Evolutionary conservation across 768 basidiomycete genomes (phyloP).

Genomic region (Lactarius deliciosus): DNA sequence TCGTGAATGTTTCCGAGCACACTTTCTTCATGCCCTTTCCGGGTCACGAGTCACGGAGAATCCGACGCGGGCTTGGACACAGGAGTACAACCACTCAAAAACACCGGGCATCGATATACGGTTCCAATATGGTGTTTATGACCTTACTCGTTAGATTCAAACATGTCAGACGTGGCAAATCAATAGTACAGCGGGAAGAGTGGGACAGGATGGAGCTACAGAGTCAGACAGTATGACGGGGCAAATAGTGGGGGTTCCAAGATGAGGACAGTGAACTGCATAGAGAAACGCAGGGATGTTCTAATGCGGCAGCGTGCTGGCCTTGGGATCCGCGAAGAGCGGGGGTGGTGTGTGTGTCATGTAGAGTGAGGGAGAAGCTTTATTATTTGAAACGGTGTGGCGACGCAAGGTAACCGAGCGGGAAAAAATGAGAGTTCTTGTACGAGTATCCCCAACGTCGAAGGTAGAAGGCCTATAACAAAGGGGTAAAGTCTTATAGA

Average conservation of each 20-base stretch:
- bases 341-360: not conserved
- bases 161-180: not conserved
- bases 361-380: not conserved
- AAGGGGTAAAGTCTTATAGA: not conserved
- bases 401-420: not conserved
- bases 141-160: slow-evolving; percentile 7
- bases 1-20: not conserved
- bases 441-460: not conserved
- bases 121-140: not conserved
- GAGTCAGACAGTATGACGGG: not conserved
- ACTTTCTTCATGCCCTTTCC: not conserved
- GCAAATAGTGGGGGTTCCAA: not conserved
- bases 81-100: not conserved
- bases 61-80: not conserved
- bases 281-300: not conserved
- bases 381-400: not conserved
- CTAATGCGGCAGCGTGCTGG: not conserved
- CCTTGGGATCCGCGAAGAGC: slow-evolving; percentile 3
- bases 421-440: not conserved
- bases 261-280: not conserved
- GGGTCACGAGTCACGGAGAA: not conserved
- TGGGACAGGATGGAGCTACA: slow-evolving; percentile 11
- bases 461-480: not conserved
- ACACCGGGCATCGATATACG: not conserved
- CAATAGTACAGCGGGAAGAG: not conserved